Evolutionary conservation across 805 yeast genomes (phyloP).

Genomic region (Torulaspora delbrueckii): DNA sequence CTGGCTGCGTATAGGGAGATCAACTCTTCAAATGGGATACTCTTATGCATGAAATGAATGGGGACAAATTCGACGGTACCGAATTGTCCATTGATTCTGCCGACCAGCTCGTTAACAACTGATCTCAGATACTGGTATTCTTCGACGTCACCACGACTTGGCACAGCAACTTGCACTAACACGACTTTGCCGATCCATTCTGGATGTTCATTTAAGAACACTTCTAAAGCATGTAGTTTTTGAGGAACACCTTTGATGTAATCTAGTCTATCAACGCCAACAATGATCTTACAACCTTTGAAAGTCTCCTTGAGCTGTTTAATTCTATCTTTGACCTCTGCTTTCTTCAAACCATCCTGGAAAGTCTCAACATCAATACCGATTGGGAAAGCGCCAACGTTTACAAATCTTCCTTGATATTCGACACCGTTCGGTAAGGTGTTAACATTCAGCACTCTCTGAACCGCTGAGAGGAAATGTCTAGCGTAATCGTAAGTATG

Average conservation of each 20-base stretch:
- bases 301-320: constrained; percentile 59
- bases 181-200: constrained; percentile 98
- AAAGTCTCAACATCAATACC: constrained; percentile 96
- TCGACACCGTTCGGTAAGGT: constrained; percentile 90
- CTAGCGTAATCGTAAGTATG: constrained; percentile 99
- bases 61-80: constrained; percentile 98
- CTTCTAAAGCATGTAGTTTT: constrained; percentile 92
- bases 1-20: constrained; percentile 79
- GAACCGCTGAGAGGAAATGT: constrained; percentile 87
- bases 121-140: constrained; percentile 93
- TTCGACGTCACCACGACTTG: constrained; percentile 96
- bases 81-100: constrained; percentile 91
- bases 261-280: constrained; percentile 94
- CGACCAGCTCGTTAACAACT: constrained; percentile 92
- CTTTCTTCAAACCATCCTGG: constrained; percentile 65
- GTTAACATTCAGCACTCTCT: constrained; percentile 72
- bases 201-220: constrained; percentile 86
- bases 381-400: constrained; percentile 96
- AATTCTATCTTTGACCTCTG: constrained; percentile 61
- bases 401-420: constrained; percentile 67
- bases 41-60: constrained; percentile 91
- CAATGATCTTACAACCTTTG: constrained; percentile 74
- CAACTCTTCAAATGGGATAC: constrained; percentile 85
- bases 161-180: constrained; percentile 93
- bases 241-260: constrained; percentile 98